These are phyloP conservation scores for Trichoderma atrobrunneum DNA, from an alignment of 2,329 filamentous ascomycete genomes.

Conservation along the genomic window DNA sequence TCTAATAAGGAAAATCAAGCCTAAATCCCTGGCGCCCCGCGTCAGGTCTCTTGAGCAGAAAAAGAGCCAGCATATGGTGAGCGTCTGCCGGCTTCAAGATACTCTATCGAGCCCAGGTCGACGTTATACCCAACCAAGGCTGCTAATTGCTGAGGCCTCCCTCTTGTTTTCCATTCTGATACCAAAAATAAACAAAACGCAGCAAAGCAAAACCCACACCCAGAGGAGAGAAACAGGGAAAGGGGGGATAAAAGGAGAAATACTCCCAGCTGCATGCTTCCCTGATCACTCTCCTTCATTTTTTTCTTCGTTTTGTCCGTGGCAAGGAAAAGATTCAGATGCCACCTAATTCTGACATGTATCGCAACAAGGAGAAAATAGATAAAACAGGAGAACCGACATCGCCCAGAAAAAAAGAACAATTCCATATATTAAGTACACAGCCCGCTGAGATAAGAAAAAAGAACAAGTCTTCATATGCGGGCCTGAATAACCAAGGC, in stretches of 20 bases:
- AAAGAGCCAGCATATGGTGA: neutral
- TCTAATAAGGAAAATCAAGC: neutral
- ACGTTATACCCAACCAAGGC: neutral
- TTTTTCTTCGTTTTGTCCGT: neutral
- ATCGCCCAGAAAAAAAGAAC: neutral
- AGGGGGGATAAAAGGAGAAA: neutral
- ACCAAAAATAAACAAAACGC: neutral
- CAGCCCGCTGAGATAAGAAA: constrained; percentile 9
- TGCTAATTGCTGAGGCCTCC: neutral
- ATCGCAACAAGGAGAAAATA: neutral
- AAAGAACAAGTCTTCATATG: constrained; percentile 3
- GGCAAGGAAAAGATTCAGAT: no score
- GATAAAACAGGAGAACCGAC: neutral
- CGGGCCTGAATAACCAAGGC: constrained; percentile 4
- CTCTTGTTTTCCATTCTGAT: neutral
- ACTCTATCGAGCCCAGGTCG: neutral
- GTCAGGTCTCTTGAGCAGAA: neutral
- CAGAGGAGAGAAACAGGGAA: neutral
- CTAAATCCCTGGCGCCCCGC: neutral
- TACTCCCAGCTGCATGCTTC: neutral
- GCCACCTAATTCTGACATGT: neutral
- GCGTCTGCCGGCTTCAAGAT: neutral
- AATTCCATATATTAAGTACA: constrained; percentile 15
- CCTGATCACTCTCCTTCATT: neutral
- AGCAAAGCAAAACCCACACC: neutral